Base-by-base conservation (phyloP, 2,329 filamentous ascomycete genomes). In the Cladosporium oxysporum region DNA sequence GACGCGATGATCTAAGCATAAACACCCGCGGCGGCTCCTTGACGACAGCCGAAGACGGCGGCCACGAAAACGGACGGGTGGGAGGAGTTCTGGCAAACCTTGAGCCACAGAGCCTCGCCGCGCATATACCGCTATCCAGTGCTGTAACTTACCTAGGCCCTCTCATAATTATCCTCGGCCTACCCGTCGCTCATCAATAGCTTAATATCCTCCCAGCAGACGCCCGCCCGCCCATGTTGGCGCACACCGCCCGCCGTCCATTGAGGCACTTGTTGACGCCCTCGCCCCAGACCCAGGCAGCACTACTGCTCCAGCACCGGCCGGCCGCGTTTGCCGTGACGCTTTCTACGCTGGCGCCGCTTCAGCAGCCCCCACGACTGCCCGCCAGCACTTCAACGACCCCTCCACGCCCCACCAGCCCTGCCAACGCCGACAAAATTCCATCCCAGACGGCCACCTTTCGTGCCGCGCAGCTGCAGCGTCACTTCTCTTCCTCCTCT, bases 381-480 rank as follows among this genome's bases (percentile, higher is more conserved):
- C 29, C 28, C 28, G 28, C 52, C 28, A 29, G 28, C 28, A n/a
- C 57, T 65, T 65, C 62, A 65, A 65, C 62, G 44, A 65, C 62
- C 62, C 55, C 62, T 60, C 53, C 53, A 57, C 52, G 69, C 70
- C 70, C 71, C 71, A 72, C 71, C 64, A 71, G 67, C 62, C 66
- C 71, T 71, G 69, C 70, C 61, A 63, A 63, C 61, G 61, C 61
- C 61, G 61, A 63, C 70, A 71, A 71, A 70, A 70, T 69, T 70
- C 68, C 64, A 60, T 49, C 58, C 63, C 66, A 67, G 58, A 66
- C 65, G 21, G 66, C 70, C 41, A 62, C 66, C 49, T 66, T 60
- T 65, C 68, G 72, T 26, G 67, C 69, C 57, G 60, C 62, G 33
- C 72, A 71, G 65, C 65, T 75, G 44, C 67, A 67, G 29, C 33